Percentiles rank a stretch among this genome's conserved stretches.
phyloP scores from a whole-genome alignment of 495 filamentous ascomycete species.

The Clavariopsis aquatica region DNA sequence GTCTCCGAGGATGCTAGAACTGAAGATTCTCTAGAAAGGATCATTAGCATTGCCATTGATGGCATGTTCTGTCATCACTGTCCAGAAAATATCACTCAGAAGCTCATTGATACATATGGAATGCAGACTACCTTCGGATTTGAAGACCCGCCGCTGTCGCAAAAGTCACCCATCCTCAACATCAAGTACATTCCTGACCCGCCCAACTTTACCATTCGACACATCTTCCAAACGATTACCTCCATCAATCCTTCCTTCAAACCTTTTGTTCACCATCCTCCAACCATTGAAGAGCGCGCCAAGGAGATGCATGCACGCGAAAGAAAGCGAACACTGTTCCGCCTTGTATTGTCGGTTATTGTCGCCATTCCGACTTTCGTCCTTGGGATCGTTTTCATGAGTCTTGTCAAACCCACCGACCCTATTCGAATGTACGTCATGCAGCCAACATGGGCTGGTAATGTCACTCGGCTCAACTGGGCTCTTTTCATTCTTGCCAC shows the following conservation, averaged over 20 bases:
- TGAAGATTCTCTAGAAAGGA: conserved; percentile 49
- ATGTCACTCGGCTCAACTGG: conserved; percentile 77
- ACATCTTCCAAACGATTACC: conserved; percentile 68
- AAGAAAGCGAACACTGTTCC: conserved; percentile 44
- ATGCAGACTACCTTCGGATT: conserved; percentile 52
- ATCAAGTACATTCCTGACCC: conserved; percentile 69
- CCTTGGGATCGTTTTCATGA: conserved; percentile 92
- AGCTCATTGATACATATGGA: conserved; percentile 54
- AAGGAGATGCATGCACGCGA: conserved; percentile 53
- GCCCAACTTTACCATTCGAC: conserved; percentile 73
- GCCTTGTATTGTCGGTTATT: conserved; percentile 70
- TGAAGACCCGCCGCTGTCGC: conserved; percentile 36
- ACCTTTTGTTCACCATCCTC: conserved; percentile 72
- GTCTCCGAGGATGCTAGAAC: conserved; percentile 20
- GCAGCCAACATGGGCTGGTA: conserved; percentile 67
- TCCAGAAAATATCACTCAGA: conserved; percentile 59
- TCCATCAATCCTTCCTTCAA: conserved; percentile 64
- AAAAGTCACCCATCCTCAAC: conserved; percentile 66
- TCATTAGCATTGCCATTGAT: conserved; percentile 66
- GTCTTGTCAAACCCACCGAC: conserved; percentile 64
- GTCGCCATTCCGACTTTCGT: conserved; percentile 83
- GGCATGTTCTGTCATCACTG: conserved; percentile 92
- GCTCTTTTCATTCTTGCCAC: conserved; percentile 83
- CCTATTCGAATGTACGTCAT: conserved; percentile 63
- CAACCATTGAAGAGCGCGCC: conserved; percentile 82